Evolutionary conservation across 176 grass and related monocot species (phyloP).

Genomic region (Bonia amplexicaulis): DNA sequence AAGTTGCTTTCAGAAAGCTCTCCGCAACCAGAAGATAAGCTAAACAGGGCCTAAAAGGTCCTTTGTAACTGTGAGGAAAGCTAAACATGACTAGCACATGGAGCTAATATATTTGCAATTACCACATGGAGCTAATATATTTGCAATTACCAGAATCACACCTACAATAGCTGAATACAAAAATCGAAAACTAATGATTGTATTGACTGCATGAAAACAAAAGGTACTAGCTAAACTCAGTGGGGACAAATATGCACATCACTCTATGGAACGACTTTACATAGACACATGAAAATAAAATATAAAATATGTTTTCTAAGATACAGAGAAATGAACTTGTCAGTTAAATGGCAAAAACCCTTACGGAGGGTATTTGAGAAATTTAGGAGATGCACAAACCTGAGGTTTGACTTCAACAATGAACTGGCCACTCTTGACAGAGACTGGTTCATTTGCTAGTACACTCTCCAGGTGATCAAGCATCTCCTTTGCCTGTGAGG

Average conservation of each 20-base stretch:
- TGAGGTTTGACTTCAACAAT: conserved; percentile 99
- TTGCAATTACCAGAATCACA: conserved; percentile 7
- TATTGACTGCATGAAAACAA: neutral
- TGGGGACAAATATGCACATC: neutral
- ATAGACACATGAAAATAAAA: conserved; percentile 11
- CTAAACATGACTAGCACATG: neutral
- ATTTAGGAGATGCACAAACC: conserved; percentile 43
- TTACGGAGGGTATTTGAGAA: neutral
- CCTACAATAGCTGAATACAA: neutral
- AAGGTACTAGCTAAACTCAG: neutral
- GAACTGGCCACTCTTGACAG: conserved; percentile 93
- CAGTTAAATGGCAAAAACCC: neutral
- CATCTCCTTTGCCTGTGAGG: conserved; percentile 90
- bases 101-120: neutral
- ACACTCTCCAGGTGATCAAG: conserved; percentile 98
- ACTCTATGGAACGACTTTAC: neutral
- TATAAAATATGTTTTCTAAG: neutral
- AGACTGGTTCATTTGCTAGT: conserved; percentile 86
- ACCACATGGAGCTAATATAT: neutral
- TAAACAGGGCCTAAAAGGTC: neutral
- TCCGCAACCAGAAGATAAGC: conserved; percentile 15
- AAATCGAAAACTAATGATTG: neutral
- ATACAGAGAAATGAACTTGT: neutral
- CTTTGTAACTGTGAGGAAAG: neutral
- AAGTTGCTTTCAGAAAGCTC: conserved; percentile 16